A percentile compares a stretch with the other conserved stretches of the same genome.
Evolutionary conservation across 2,329 filamentous ascomycete genomes (phyloP).

Genomic region (Fusarium nurragi): DNA sequence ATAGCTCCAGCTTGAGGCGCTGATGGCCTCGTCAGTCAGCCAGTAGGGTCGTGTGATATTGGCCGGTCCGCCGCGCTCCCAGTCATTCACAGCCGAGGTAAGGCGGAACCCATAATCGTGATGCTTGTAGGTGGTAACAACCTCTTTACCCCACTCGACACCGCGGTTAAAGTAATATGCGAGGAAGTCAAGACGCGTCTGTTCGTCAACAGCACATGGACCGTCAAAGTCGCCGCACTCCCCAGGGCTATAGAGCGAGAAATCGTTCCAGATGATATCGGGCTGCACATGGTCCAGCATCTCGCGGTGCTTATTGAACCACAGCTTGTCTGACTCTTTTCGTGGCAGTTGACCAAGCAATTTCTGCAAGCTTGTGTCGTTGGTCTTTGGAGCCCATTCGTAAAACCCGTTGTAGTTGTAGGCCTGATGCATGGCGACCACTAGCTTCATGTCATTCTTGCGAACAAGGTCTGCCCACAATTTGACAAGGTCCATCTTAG

Average conservation of each 20-base stretch:
- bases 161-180: slow-evolving; percentile 17
- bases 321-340: neutral
- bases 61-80: slow-evolving; percentile 6
- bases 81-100: slow-evolving; percentile 15
- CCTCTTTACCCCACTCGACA: slow-evolving; percentile 13
- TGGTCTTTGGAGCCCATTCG: slow-evolving; percentile 13
- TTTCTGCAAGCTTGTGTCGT: slow-evolving; percentile 12
- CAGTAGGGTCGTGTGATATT: slow-evolving; percentile 14
- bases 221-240: slow-evolving; percentile 2
- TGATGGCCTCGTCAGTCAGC: slow-evolving; percentile 15
- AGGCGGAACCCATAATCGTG: slow-evolving; percentile 16
- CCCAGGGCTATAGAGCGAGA: slow-evolving; percentile 5
- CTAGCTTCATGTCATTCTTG: slow-evolving; percentile 18
- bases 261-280: slow-evolving; percentile 22
- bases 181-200: slow-evolving; percentile 1
- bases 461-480: slow-evolving; percentile 3
- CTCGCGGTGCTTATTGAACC: slow-evolving; percentile 16
- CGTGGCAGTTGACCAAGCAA: neutral
- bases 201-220: slow-evolving; percentile 7
- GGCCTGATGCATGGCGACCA: slow-evolving; percentile 22
- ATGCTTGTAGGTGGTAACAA: slow-evolving; percentile 13
- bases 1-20: slow-evolving; percentile 20
- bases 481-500: slow-evolving; percentile 12
- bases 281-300: slow-evolving; percentile 18
- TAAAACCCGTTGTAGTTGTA: slow-evolving; percentile 24